A percentile compares a stretch with the other conserved stretches of the same genome.
phyloP scores from a whole-genome alignment of 73 alveolate species.

The Paramecium sonneborni region DNA sequence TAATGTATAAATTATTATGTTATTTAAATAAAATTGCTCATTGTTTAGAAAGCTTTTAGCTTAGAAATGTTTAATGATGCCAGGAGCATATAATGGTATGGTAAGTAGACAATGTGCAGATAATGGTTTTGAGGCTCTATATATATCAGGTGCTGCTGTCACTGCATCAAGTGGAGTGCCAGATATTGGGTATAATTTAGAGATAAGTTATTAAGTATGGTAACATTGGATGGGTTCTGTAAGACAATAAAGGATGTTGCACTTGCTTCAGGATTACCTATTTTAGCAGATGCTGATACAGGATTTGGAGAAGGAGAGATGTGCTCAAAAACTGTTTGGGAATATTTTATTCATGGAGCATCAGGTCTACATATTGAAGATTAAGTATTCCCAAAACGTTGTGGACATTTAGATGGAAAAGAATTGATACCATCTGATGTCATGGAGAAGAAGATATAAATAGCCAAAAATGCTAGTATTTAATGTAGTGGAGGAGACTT shows the following conservation, averaged over 20 bases:
- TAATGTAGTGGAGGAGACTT: constrained; percentile 90
- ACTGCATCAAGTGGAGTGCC: constrained; percentile 93
- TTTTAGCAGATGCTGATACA: constrained; percentile 96
- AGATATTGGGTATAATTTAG: constrained; percentile 81
- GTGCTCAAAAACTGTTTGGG: constrained; percentile 92
- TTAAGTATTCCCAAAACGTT: constrained; percentile 92
- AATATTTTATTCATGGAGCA: constrained; percentile 86
- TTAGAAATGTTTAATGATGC: constrained; percentile 74
- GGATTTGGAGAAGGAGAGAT: constrained; percentile 94
- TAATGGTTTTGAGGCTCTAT: constrained; percentile 82
- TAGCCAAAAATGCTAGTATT: constrained; percentile 77
- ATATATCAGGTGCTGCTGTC: constrained; percentile 95
- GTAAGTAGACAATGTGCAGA: constrained; percentile 81
- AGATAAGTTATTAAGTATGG: not conserved
- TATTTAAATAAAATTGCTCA: constrained; percentile 51
- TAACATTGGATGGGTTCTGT: constrained; percentile 78
- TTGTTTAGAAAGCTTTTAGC: constrained; percentile 51
- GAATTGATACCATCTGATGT: constrained; percentile 77
- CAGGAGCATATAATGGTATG: constrained; percentile 95
- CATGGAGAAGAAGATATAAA: constrained; percentile 73
- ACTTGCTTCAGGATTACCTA: constrained; percentile 81
- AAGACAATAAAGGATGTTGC: constrained; percentile 71
- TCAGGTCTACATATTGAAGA: constrained; percentile 94
- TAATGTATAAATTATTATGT: not conserved
- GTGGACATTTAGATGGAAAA: constrained; percentile 96